Conservation (phyloP, 1,284 basidiomycete genomes). For the Lignosus rhinocerotis region DNA sequence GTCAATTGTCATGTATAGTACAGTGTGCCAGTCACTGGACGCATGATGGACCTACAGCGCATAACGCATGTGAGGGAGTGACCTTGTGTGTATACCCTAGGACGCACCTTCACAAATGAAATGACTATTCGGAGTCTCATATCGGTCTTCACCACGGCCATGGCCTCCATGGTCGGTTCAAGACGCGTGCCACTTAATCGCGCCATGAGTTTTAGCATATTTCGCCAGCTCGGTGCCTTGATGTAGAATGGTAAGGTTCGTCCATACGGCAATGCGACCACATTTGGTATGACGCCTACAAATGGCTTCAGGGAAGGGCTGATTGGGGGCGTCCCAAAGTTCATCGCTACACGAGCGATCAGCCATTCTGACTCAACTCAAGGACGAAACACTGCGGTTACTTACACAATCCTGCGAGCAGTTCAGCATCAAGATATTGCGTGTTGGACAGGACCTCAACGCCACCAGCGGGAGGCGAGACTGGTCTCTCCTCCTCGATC, state of each 20-base stretch:
- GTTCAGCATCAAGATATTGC: constrained; percentile 60
- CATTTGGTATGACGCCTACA: constrained; percentile 60
- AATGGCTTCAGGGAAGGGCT: constrained; percentile 46
- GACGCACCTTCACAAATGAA: constrained; percentile 68
- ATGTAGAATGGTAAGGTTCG: constrained; percentile 67
- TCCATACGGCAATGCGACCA: constrained; percentile 69
- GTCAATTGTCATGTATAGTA: constrained; percentile 76
- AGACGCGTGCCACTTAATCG: constrained; percentile 65
- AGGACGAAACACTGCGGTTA: constrained; percentile 22
- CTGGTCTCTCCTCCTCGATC: constrained; percentile 11
- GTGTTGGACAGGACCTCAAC: constrained; percentile 40
- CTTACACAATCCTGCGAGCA: constrained; percentile 67
- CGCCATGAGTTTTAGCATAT: constrained; percentile 71
- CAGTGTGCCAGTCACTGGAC: constrained; percentile 65
- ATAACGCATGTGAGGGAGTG: not conserved
- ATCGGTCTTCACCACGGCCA: constrained; percentile 56
- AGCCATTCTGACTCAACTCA: not conserved
- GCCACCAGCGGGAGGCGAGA: not conserved
- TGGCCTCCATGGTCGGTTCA: constrained; percentile 67
- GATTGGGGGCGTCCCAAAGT: constrained; percentile 61
- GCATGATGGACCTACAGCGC: constrained; percentile 51
- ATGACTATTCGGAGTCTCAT: constrained; percentile 69
- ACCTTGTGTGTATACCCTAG: not conserved
- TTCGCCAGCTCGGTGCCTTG: constrained; percentile 71
- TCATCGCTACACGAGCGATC: constrained; percentile 48